Evolutionary conservation across 1,284 basidiomycete genomes (phyloP).

Genomic region (Ustilago curta): DNA sequence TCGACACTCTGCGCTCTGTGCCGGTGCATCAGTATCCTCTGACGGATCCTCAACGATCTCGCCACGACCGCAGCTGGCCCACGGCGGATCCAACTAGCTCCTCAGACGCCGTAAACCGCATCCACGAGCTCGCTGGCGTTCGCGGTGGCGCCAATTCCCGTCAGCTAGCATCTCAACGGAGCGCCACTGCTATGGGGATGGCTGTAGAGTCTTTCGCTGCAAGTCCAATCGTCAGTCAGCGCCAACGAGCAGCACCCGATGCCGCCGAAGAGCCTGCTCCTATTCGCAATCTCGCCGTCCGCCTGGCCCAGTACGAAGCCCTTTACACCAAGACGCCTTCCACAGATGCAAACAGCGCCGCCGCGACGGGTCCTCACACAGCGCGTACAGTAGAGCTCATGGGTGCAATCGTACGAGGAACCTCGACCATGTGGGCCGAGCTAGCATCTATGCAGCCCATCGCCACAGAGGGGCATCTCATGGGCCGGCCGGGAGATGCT

Average conservation of each 20-base stretch:
- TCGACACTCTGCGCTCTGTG: slow-evolving; percentile 14
- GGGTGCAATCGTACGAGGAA: slow-evolving; percentile 39
- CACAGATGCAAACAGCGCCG: slow-evolving; percentile 10
- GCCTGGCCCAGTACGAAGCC: slow-evolving; percentile 39
- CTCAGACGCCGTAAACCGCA: slow-evolving; percentile 32
- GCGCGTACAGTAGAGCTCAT: slow-evolving; percentile 42
- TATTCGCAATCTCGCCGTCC: slow-evolving; percentile 45
- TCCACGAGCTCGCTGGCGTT: slow-evolving; percentile 38
- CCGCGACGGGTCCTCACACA: slow-evolving; percentile 27
- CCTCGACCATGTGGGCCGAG: slow-evolving; percentile 46
- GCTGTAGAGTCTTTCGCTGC: slow-evolving; percentile 9
- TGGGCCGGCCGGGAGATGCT: slow-evolving; percentile 30
- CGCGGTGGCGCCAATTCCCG: slow-evolving; percentile 15
- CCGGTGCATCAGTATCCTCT: slow-evolving; percentile 30
- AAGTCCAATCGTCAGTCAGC: slow-evolving; percentile 4
- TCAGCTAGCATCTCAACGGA: slow-evolving; percentile 17
- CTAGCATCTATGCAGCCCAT: slow-evolving; percentile 46
- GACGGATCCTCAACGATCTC: slow-evolving; percentile 42
- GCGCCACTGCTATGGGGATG: slow-evolving; percentile 34
- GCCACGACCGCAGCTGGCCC: slow-evolving; percentile 24
- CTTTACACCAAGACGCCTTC: slow-evolving; percentile 40
- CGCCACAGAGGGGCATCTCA: slow-evolving; percentile 44
- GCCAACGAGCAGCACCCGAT: not conserved
- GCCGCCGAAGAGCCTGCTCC: slow-evolving; percentile 40
- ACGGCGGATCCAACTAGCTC: slow-evolving; percentile 22